Conservation (phyloP, 441 rosid species). For the Euphorbia schlechtendalii region DNA sequence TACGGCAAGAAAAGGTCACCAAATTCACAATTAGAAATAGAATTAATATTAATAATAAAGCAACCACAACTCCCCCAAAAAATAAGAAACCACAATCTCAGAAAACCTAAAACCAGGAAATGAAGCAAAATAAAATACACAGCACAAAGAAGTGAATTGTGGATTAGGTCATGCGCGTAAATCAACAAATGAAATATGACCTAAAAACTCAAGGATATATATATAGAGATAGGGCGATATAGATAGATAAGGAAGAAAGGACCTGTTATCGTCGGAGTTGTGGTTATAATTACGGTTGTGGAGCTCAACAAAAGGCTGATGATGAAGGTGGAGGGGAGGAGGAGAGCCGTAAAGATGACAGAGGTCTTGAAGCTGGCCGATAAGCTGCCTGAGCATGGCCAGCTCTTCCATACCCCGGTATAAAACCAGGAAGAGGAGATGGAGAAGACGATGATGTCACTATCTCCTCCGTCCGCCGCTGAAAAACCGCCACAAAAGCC, state of each 20-base stretch:
- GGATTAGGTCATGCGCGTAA: slow-evolving; percentile 3
- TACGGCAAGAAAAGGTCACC: slow-evolving; percentile 18
- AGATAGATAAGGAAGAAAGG: too few relatives aligned
- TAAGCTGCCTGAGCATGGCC: slow-evolving; percentile 94
- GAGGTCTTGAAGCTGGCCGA: slow-evolving; percentile 88
- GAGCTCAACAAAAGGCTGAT: slow-evolving; percentile 23
- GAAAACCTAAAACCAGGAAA: slow-evolving; percentile 7
- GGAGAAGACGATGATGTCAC: too few relatives aligned
- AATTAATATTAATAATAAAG: background rate
- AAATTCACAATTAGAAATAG: slow-evolving; percentile 13
- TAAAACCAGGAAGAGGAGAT: background rate
- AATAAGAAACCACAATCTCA: background rate
- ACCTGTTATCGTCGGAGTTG: too few relatives aligned
- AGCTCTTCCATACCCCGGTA: slow-evolving; percentile 71
- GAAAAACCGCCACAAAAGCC: too few relatives aligned
- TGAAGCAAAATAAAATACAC: background rate
- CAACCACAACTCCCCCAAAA: slow-evolving; percentile 2
- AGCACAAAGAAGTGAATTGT: background rate
- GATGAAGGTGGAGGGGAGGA: too few relatives aligned
- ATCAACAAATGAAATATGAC: slow-evolving; percentile 12
- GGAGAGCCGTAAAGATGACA: slow-evolving; percentile 55
- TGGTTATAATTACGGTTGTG: slow-evolving; percentile 24
- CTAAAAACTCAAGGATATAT: too few relatives aligned
- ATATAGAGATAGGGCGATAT: too few relatives aligned
- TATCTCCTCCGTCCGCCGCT: background rate